These are phyloP conservation scores for Xerocomus potaroensis DNA, from an alignment of 768 basidiomycete species.

Conservation along the genomic window DNA sequence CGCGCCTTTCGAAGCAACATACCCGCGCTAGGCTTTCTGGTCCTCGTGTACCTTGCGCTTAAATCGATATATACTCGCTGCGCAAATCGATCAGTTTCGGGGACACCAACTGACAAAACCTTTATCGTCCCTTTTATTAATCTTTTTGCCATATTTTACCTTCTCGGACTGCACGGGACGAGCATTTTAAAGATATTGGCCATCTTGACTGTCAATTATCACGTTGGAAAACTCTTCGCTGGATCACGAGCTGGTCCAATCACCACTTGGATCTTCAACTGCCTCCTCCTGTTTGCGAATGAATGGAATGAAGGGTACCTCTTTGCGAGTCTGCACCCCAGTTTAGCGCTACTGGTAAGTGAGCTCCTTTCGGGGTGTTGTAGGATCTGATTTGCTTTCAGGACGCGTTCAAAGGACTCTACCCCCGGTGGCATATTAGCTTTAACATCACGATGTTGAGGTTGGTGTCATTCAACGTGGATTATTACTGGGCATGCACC, in stretches of 20 bases:
- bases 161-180: slow-evolving; percentile 75
- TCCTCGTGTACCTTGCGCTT: slow-evolving; percentile 49
- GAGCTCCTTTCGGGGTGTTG: neutral
- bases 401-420: slow-evolving; percentile 68
- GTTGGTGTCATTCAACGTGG: slow-evolving; percentile 89
- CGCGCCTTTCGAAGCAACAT: slow-evolving; percentile 82
- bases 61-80: slow-evolving; percentile 47
- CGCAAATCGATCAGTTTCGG: slow-evolving; percentile 18
- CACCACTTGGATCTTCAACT: slow-evolving; percentile 77
- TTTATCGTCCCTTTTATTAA: slow-evolving; percentile 55
- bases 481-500: slow-evolving; percentile 80
- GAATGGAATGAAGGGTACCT: slow-evolving; percentile 72
- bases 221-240: slow-evolving; percentile 45
- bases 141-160: slow-evolving; percentile 57
- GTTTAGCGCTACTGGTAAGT: slow-evolving; percentile 60
- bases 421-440: slow-evolving; percentile 88
- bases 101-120: slow-evolving; percentile 27
- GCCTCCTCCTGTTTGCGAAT: slow-evolving; percentile 67
- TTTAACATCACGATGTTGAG: slow-evolving; percentile 98
- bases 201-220: slow-evolving; percentile 70
- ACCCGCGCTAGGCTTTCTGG: slow-evolving; percentile 50
- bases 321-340: slow-evolving; percentile 52
- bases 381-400: slow-evolving; percentile 26
- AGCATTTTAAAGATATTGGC: slow-evolving; percentile 71
- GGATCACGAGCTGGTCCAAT: slow-evolving; percentile 45